Evolutionary conservation across 192 early-diverging fungal genomes (phyloP), one percentile per base, ranked within the genome.

Genomic region (Entomortierella chlamydospora): DNA sequence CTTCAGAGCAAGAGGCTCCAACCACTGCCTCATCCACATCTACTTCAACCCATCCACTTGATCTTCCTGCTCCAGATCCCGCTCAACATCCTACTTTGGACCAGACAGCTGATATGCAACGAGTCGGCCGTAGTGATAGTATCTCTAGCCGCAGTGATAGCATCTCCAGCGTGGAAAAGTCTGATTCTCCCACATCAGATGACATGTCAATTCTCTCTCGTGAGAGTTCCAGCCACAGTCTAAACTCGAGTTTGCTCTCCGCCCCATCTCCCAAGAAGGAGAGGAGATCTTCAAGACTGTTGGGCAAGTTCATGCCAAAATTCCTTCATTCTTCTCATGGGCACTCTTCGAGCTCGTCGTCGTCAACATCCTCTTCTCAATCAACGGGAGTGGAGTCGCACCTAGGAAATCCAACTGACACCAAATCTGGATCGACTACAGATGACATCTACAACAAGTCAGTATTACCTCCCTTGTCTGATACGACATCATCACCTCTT

Each of bases 291-390:
- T 66, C 76, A 1, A 70, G 64, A 25, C 50, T 79, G 12, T 65
- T 79, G 65, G 76, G 76, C 9, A 79, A 70, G 23, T 12, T 79
- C 4, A 61, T 79, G 17, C 76, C 76, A 31, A 79, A 70, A 62
- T 79, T 79, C 39, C 12, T 3, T 20, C 12, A 20, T 15, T 12
- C 45, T 20, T 47, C 45, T 47, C 12, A 47, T 47, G 34, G 34
- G 10, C 10, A 4, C 34, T 37, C 34, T 37, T 37, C 34, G 10
- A 37, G 34, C 34, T 37, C 34, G 34, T 47, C 45, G 4, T 4
- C 52, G 15, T 3, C n/a, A 54, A 8, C 52, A 8, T 6, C 4
- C 11, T 54, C 52, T 7, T 10, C 34, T 37, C 4, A 37, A 7
- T 37, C 34, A 37, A 10, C 34, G 34, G 49, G 49, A 51, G 34